Conservation (phyloP, 306 rosid genomes). For the Dryas alaskensis region DNA sequence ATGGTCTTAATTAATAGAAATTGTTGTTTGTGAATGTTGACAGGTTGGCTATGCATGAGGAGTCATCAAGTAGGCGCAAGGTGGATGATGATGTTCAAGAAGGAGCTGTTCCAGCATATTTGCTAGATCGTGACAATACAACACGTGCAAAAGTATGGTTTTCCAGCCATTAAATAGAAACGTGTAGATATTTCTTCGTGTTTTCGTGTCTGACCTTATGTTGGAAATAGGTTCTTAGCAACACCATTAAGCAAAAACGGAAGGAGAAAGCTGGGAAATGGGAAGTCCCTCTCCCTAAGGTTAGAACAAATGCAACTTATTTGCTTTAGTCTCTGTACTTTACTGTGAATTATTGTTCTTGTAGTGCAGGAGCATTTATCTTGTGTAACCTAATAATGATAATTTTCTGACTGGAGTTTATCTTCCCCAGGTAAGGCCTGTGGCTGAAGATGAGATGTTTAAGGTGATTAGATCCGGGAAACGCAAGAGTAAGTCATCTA, state of each 20-base stretch:
- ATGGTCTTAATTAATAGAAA: background rate
- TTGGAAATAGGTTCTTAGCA: constrained; percentile 68
- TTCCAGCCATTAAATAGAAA: background rate
- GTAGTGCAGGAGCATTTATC: background rate
- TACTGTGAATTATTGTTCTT: background rate
- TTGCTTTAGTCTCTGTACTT: background rate
- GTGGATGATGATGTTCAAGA: constrained; percentile 78
- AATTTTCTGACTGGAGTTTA: constrained; percentile 6
- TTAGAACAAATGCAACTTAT: constrained; percentile 17
- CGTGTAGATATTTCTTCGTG: background rate
- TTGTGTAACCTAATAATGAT: background rate
- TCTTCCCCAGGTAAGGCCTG: constrained; percentile 75
- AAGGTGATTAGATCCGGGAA: constrained; percentile 84
- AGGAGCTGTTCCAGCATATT: constrained; percentile 80
- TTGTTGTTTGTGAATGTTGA: constrained; percentile 7
- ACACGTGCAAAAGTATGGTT: constrained; percentile 65
- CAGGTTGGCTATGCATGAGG: constrained; percentile 89
- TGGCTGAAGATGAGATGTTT: constrained; percentile 96
- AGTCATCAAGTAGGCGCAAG: constrained; percentile 73
- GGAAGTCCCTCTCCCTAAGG: constrained; percentile 98
- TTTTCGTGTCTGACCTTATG: constrained; percentile 15
- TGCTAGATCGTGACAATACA: constrained; percentile 86
- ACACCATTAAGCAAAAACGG: constrained; percentile 89
- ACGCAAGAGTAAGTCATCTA: constrained; percentile 66
- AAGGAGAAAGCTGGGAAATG: constrained; percentile 97